phyloP scores from a whole-genome alignment of 768 basidiomycete genomes.

The Boletales sp. region DNA sequence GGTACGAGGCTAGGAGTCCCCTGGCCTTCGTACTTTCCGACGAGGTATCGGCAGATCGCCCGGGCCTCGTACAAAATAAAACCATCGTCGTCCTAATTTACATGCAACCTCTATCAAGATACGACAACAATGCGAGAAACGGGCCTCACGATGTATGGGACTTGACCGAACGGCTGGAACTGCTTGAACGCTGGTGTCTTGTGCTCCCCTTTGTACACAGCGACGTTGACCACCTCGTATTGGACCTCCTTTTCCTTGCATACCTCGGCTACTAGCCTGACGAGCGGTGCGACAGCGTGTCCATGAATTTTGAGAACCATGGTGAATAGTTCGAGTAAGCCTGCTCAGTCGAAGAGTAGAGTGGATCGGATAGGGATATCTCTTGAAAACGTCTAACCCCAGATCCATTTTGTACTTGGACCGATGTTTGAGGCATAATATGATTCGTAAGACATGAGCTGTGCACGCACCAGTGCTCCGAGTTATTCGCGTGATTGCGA shows the following conservation, averaged over 20 bases:
- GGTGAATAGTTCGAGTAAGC: not conserved
- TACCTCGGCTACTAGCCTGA: slow-evolving; percentile 37
- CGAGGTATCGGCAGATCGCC: slow-evolving; percentile 33
- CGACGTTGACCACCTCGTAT: slow-evolving; percentile 35
- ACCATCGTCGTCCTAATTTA: slow-evolving; percentile 28
- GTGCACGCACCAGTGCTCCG: not conserved
- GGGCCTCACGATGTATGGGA: slow-evolving; percentile 30
- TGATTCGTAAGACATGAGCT: not conserved
- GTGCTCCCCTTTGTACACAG: slow-evolving; percentile 33
- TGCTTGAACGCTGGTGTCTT: slow-evolving; percentile 31
- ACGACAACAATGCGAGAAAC: not conserved
- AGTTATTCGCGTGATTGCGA: not conserved
- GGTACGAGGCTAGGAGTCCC: slow-evolving; percentile 20
- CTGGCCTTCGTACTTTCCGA: slow-evolving; percentile 21
- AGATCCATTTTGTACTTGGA: slow-evolving; percentile 2
- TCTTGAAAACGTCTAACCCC: too few relatives aligned
- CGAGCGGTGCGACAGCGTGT: slow-evolving; percentile 33
- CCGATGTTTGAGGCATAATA: not conserved
- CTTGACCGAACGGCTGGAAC: slow-evolving; percentile 39
- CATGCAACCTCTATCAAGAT: not conserved
- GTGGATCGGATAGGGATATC: not conserved
- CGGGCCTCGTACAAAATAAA: slow-evolving; percentile 26
- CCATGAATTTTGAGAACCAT: slow-evolving; percentile 49
- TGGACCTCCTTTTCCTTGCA: slow-evolving; percentile 38
- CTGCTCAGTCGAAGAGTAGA: not conserved